phyloP scores from a whole-genome alignment of 1,284 basidiomycete species.

The Heliocybe sulcata region DNA sequence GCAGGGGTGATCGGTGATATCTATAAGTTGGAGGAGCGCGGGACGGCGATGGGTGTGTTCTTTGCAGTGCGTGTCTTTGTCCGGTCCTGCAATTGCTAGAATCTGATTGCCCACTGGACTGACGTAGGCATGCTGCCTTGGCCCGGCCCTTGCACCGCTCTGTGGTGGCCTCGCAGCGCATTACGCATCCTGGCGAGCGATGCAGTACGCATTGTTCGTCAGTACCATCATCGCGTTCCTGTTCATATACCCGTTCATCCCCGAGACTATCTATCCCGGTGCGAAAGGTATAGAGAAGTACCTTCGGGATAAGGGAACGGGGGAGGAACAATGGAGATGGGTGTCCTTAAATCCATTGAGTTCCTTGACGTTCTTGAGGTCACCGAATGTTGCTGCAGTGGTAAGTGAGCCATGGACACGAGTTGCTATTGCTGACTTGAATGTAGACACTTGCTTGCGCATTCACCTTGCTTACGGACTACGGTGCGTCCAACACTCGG shows the following conservation, averaged over 20 bases:
- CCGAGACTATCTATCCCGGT: conserved; percentile 65
- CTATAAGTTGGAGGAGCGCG: conserved; percentile 37
- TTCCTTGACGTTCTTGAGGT: conserved; percentile 43
- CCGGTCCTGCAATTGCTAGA: not conserved
- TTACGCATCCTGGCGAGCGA: conserved; percentile 63
- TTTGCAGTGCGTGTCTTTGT: conserved; percentile 27
- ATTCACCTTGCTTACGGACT: conserved; percentile 33
- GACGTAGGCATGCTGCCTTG: conserved; percentile 22
- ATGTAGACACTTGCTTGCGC: not conserved
- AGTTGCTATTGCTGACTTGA: too few relatives aligned
- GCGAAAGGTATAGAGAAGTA: conserved; percentile 27
- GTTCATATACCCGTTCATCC: conserved; percentile 45
- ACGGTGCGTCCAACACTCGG: conserved; percentile 21
- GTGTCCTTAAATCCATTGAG: conserved; percentile 56
- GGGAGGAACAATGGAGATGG: conserved; percentile 13
- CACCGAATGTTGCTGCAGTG: conserved; percentile 48
- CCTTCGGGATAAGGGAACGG: conserved; percentile 10
- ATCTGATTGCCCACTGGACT: not conserved
- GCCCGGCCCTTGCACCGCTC: conserved; percentile 26
- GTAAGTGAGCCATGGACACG: conserved; percentile 32
- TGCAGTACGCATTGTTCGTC: conserved; percentile 47
- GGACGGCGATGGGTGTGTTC: conserved; percentile 38
- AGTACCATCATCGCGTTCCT: conserved; percentile 25
- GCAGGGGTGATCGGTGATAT: conserved; percentile 47
- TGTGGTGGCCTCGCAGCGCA: conserved; percentile 37